Base-by-base conservation (phyloP, 495 filamentous ascomycete species). In the Cladorrhinum samala region DNA sequence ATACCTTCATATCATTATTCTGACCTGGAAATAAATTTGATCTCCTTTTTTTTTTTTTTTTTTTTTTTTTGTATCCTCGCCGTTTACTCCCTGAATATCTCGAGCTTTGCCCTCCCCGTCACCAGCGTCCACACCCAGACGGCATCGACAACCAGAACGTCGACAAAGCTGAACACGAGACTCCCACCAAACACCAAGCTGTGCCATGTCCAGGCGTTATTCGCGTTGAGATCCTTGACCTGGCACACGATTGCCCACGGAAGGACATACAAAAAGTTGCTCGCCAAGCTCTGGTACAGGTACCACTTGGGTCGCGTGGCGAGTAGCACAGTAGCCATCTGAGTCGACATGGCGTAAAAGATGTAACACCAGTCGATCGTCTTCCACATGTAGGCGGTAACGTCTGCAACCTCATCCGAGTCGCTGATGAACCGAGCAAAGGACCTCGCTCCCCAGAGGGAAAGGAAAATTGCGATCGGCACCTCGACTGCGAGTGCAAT, bases 361-460 rank as follows among this genome's bases (percentile, higher is more conserved):
- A 89, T 82, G 64, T 89, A 89, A 64, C 84, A 86, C 86, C 84
- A 86, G 59, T 85, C 82, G 38, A 83, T 81, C 2, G 72, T 83
- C 59, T 75, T 71, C 85, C 86, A 89, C 85, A 89, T 90, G 24
- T 81, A 71, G 19, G 72, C 74, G 4, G 83, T 82, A 13, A 88
- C 82, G 2, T 69, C 55, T 0, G 86, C 79, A 1, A 89, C 85
- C 0, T 65, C 60, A 19, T 71, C 64, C 0, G 76, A 81, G 1
- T 63, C 68, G 14, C 77, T 80, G 20, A 89, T 67, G 53, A 77
- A 89, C 23, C 62, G 69, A 0, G 85, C 85, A 59, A 88, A 89
- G 0, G 70, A 56, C 8, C 71, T 63, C 27, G 76, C 76, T 19
- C 84, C 83, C 61, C 67, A 79, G 41, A 83, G 36, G 0, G 82